These are phyloP conservation scores for Ganoderma leucocontextum DNA, from an alignment of 1,284 basidiomycete species.

Conservation along the genomic window DNA sequence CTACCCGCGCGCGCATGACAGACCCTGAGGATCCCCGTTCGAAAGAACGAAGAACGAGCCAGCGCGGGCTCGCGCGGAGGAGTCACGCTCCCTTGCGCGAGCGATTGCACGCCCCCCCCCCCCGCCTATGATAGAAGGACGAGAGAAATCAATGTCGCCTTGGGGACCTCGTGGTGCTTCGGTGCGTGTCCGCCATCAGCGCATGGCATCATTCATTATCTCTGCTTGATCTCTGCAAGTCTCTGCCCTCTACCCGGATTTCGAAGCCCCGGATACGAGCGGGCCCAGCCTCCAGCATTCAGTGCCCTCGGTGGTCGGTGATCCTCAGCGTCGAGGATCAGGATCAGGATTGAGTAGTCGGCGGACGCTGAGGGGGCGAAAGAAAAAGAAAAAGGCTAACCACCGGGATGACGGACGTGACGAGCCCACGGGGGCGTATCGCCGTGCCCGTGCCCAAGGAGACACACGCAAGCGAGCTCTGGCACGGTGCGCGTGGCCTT, in stretches of 20 bases:
- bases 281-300: background rate
- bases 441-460: background rate
- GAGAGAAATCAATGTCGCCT: slow-evolving; percentile 3
- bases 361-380: too few species aligned
- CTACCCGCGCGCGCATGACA: too few species aligned
- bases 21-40: too few species aligned
- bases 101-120: background rate
- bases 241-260: background rate
- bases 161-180: slow-evolving; percentile 2
- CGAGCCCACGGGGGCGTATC: background rate
- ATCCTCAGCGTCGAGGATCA: too few species aligned
- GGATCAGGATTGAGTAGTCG: too few species aligned
- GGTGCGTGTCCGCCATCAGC: background rate
- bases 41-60: too few species aligned
- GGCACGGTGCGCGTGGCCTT: background rate
- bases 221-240: too few species aligned
- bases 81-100: background rate
- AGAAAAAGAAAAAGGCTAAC: too few species aligned
- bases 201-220: background rate
- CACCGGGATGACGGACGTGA: background rate
- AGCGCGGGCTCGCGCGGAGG: background rate
- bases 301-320: background rate
- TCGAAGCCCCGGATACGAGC: background rate
- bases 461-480: background rate
- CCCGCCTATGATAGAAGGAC: too few species aligned